Conservation (phyloP, 345 rosid genomes). For the Fremontodendron californicum region DNA sequence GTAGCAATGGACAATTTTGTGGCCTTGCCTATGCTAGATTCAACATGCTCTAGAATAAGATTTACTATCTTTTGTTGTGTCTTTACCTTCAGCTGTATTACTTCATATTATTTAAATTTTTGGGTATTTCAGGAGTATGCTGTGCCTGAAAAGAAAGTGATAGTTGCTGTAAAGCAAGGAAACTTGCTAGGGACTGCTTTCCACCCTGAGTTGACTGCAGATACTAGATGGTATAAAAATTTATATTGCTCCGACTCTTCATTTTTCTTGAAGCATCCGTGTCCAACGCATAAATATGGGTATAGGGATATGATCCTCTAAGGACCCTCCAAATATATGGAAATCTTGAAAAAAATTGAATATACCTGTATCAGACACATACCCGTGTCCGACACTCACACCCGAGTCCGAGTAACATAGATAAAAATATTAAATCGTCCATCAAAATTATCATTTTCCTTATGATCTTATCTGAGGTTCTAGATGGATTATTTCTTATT, state of each 20-base stretch:
- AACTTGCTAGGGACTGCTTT: constrained; percentile 88
- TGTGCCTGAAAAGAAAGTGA: constrained; percentile 61
- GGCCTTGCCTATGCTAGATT: background rate
- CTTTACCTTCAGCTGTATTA: background rate
- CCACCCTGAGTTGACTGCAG: constrained; percentile 94
- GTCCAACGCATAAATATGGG: too few species aligned
- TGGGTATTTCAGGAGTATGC: constrained; percentile 53
- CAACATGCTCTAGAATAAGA: background rate
- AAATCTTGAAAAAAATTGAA: too few species aligned
- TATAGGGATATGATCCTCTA: too few species aligned
- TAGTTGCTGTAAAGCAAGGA: constrained; percentile 81
- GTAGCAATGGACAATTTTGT: background rate
- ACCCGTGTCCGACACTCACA: too few species aligned
- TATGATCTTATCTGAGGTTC: background rate
- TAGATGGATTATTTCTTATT: background rate
- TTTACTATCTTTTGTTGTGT: background rate
- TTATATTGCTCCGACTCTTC: too few species aligned
- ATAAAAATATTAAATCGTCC: background rate
- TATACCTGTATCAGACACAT: too few species aligned
- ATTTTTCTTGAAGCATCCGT: too few species aligned
- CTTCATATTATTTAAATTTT: constrained; percentile 2
- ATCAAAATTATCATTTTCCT: background rate
- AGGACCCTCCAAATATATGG: too few species aligned
- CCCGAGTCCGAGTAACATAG: too few species aligned
- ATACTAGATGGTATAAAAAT: constrained; percentile 69